phyloP scores from a whole-genome alignment of 169 alveolate species.

The Plasmodium adleri region DNA sequence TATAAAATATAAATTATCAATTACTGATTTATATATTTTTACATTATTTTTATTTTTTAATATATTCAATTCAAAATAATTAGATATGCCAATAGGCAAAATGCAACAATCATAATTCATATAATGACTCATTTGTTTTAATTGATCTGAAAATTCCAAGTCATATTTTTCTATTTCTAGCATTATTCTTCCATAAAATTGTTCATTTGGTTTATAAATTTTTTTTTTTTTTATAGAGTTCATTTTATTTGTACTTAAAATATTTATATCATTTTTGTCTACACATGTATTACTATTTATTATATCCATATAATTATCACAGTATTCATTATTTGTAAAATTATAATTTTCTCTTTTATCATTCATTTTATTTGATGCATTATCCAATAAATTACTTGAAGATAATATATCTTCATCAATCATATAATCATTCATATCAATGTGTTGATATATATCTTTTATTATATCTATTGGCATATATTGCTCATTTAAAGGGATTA shows the following conservation, averaged over 20 bases:
- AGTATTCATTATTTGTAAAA: not conserved
- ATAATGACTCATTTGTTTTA: slow-evolving; percentile 70
- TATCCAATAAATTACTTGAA: not conserved
- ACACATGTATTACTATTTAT: not conserved
- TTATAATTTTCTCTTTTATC: not conserved
- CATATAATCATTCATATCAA: slow-evolving; percentile 34
- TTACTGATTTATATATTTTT: slow-evolving; percentile 71
- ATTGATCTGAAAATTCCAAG: slow-evolving; percentile 58
- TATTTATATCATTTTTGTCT: not conserved
- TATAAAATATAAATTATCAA: slow-evolving; percentile 77
- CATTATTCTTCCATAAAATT: slow-evolving; percentile 73
- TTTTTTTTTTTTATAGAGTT: slow-evolving; percentile 11
- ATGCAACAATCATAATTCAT: slow-evolving; percentile 79
- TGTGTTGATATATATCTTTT: slow-evolving; percentile 41
- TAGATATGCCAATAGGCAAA: slow-evolving; percentile 83
- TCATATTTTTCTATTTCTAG: slow-evolving; percentile 74
- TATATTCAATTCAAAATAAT: slow-evolving; percentile 40
- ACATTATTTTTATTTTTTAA: slow-evolving; percentile 73
- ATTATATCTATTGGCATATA: slow-evolving; percentile 41
- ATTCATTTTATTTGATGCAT: not conserved
- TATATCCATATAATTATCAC: not conserved
- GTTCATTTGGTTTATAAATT: not conserved
- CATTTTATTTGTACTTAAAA: not conserved
- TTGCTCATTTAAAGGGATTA: slow-evolving; percentile 76
- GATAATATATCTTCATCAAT: not conserved